Percentiles rank a stretch among this genome's conserved stretches.
Evolutionary conservation across 176 grass and related monocot species (phyloP).

Genomic region (Eleusine coracana): DNA sequence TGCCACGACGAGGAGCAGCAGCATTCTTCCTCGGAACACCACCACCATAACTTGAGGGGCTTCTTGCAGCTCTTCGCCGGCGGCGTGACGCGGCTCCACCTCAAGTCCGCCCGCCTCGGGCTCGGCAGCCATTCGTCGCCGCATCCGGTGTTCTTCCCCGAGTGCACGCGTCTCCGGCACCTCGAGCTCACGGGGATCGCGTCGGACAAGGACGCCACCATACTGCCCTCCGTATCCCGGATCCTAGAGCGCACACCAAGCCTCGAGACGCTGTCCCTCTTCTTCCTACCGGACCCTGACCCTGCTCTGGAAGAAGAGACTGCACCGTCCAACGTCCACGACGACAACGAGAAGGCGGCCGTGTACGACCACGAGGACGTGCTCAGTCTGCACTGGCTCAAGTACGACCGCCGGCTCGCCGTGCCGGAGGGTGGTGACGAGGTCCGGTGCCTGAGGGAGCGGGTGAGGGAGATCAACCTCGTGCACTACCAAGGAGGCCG

Average conservation of each 20-base stretch:
- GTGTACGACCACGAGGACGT: not conserved
- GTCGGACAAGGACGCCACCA: not conserved
- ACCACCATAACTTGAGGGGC: not conserved
- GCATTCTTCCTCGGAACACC: too few species aligned
- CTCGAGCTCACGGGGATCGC: not conserved
- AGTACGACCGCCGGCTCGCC: not conserved
- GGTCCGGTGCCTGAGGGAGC: slow-evolving; percentile 9
- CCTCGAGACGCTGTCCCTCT: not conserved
- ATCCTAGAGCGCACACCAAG: not conserved
- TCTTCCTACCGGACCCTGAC: not conserved
- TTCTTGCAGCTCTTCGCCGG: slow-evolving; percentile 1
- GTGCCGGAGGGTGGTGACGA: not conserved
- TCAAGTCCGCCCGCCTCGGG: not conserved
- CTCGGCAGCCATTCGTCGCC: not conserved
- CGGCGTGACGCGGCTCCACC: not conserved
- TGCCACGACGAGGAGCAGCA: too few species aligned
- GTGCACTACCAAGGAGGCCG: too few species aligned
- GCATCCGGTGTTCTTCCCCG: not conserved
- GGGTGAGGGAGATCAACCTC: slow-evolving; percentile 4
- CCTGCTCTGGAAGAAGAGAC: too few species aligned
- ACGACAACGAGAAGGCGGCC: not conserved
- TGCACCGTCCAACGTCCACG: not conserved
- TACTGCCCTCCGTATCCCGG: not conserved
- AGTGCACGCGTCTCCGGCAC: not conserved
- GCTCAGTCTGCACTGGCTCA: not conserved